A percentile compares a stretch with the other conserved stretches of the same genome.
These are phyloP conservation scores for Mycosphaerella arachidis DNA, from an alignment of 2,329 filamentous ascomycete genomes.

Conservation along the genomic window DNA sequence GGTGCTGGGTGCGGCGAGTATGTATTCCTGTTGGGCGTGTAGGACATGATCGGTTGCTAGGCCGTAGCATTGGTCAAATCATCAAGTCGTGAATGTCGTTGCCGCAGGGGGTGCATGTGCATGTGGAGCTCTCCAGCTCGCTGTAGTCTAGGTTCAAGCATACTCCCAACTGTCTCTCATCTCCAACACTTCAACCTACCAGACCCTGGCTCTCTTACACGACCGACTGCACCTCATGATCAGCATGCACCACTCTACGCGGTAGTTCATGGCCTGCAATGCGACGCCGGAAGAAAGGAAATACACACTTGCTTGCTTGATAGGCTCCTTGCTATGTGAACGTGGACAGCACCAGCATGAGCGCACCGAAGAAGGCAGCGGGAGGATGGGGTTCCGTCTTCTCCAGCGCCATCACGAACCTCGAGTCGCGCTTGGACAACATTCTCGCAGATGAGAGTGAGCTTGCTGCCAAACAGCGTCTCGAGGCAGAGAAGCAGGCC, in stretches of 20 bases:
- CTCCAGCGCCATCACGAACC: conserved; percentile 84
- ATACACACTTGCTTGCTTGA: not conserved
- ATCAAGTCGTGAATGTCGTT: not conserved
- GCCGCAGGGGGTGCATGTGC: not conserved
- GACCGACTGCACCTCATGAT: not conserved
- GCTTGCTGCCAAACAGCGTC: conserved; percentile 38
- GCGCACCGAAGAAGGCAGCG: conserved; percentile 23
- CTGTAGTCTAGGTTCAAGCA: no score
- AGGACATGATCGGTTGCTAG: conserved; percentile 16
- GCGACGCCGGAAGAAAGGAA: conserved; percentile 22
- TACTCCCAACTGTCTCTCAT: not conserved
- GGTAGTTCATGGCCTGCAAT: conserved; percentile 18
- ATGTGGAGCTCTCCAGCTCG: not conserved
- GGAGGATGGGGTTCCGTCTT: conserved; percentile 56
- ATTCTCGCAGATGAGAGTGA: conserved; percentile 79
- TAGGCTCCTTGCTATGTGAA: conserved; percentile 2
- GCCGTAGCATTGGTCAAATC: not conserved
- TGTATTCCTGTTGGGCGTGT: not conserved
- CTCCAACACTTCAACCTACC: not conserved
- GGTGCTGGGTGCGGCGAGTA: conserved; percentile 17
- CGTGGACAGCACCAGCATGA: conserved; percentile 2
- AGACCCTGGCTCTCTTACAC: not conserved
- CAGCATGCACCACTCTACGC: not conserved
- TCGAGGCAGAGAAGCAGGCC: conserved; percentile 17
- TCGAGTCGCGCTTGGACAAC: conserved; percentile 87